phyloP scores from a whole-genome alignment of 1,284 basidiomycete species.

The Ganoderma meredithae region DNA sequence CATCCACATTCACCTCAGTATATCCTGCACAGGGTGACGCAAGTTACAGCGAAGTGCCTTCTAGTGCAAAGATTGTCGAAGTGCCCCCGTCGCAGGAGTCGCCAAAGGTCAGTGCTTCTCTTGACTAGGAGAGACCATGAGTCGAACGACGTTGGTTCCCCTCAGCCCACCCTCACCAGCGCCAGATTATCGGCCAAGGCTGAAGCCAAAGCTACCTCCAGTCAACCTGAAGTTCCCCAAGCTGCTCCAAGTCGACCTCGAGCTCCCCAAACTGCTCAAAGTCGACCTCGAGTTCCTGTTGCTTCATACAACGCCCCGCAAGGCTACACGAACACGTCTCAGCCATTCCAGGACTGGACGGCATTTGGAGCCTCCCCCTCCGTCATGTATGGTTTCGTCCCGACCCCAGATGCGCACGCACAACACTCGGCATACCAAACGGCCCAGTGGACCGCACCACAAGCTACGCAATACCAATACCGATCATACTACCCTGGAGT shows the following conservation, averaged over 20 bases:
- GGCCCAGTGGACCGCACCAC: background rate
- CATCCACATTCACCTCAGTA: background rate
- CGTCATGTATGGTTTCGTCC: background rate
- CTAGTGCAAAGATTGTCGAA: conserved; percentile 28
- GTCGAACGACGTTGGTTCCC: too few species aligned
- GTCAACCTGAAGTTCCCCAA: background rate
- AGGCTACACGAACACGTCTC: background rate
- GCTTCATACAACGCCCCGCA: background rate
- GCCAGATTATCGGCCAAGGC: background rate
- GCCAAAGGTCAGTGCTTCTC: conserved; percentile 23
- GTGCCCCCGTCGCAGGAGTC: conserved; percentile 11
- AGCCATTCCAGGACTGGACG: conserved; percentile 12
- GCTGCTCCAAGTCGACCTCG: background rate
- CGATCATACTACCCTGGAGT: background rate
- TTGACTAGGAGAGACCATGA: background rate
- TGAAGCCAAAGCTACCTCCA: background rate
- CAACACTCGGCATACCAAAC: background rate
- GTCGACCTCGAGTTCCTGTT: background rate
- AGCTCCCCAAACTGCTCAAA: background rate
- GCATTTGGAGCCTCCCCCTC: background rate
- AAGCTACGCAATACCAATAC: background rate
- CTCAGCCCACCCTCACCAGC: background rate
- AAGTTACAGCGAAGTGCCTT: conserved; percentile 17
- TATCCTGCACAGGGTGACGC: background rate
- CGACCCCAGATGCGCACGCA: background rate